Conservation (phyloP, 2,329 filamentous ascomycete species). For the Cadophora luteo-olivacea region DNA sequence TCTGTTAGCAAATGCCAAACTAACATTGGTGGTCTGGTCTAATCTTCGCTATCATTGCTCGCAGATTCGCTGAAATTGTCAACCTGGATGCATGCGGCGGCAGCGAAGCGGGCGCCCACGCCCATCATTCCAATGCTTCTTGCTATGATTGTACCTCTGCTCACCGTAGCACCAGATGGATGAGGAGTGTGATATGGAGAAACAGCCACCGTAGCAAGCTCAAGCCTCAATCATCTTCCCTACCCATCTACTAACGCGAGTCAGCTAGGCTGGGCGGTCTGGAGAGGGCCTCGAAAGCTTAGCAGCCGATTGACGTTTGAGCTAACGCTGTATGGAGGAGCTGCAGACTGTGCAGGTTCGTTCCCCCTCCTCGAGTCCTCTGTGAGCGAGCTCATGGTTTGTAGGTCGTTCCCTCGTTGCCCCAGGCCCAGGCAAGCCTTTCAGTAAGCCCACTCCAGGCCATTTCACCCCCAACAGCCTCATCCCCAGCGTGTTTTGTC, state of each 20-base stretch:
- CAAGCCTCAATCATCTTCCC: not conserved
- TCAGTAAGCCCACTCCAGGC: not conserved
- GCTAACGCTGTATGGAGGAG: conserved; percentile 6
- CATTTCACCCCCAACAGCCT: not conserved
- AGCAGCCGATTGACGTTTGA: conserved; percentile 32
- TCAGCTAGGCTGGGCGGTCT: conserved; percentile 25
- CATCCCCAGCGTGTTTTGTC: not conserved
- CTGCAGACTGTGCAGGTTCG: not conserved
- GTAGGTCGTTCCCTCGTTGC: not conserved
- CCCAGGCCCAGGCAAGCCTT: not conserved
- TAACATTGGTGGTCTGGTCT: conserved; percentile 3
- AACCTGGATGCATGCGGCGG: not conserved
- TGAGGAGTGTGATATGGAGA: not conserved
- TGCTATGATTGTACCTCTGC: not conserved
- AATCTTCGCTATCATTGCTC: conserved; percentile 12
- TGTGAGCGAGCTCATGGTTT: not conserved
- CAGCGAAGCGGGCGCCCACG: not conserved
- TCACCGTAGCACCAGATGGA: not conserved
- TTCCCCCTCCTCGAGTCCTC: not conserved
- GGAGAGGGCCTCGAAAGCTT: conserved; percentile 28
- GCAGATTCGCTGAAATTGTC: conserved; percentile 11
- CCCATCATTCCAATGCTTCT: not conserved
- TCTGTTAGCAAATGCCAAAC: conserved; percentile 12
- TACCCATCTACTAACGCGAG: conserved; percentile 26
- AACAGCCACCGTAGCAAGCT: conserved; percentile 7